phyloP scores from a whole-genome alignment of 352 stramenopile genomes.

The Globisporangium recalcitrans region DNA sequence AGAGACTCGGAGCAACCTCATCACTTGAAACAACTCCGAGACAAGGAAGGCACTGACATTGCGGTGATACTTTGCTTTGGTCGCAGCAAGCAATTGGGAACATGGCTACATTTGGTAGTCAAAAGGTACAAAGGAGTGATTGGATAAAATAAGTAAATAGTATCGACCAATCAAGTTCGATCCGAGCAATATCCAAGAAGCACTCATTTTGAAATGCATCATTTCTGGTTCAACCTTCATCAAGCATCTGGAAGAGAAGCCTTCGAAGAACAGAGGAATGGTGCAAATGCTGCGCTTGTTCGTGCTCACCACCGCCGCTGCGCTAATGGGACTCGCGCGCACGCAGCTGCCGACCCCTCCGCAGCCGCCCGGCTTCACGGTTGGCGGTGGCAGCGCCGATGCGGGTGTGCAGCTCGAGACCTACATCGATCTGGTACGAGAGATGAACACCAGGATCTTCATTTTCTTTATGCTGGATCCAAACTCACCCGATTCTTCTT shows the following conservation, averaged over 20 bases:
- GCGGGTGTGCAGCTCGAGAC: conserved; percentile 77
- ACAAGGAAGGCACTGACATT: too few relatives aligned
- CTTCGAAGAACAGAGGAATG: not conserved
- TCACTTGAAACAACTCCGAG: too few relatives aligned
- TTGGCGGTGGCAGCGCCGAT: conserved; percentile 39
- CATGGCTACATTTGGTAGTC: conserved; percentile 5
- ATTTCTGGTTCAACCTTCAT: conserved; percentile 5
- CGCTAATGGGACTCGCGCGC: conserved; percentile 1
- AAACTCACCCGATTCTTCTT: not conserved
- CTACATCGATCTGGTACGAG: conserved; percentile 64
- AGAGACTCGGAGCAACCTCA: too few relatives aligned
- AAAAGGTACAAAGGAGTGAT: not conserved
- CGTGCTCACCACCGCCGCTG: conserved; percentile 1
- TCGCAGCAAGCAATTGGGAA: not conserved
- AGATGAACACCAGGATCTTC: not conserved
- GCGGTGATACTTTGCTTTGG: too few relatives aligned
- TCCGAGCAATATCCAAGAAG: not conserved
- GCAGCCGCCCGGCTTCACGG: conserved; percentile 59
- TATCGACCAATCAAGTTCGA: not conserved
- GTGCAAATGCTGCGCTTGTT: conserved; percentile 19
- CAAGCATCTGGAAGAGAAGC: not conserved
- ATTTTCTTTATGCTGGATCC: too few relatives aligned
- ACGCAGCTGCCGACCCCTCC: conserved; percentile 56
- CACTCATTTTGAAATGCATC: not conserved
- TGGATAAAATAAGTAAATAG: not conserved